These are phyloP conservation scores for Fusarium brevicatenulatum DNA, from an alignment of 2,329 filamentous ascomycete species.

Conservation along the genomic window DNA sequence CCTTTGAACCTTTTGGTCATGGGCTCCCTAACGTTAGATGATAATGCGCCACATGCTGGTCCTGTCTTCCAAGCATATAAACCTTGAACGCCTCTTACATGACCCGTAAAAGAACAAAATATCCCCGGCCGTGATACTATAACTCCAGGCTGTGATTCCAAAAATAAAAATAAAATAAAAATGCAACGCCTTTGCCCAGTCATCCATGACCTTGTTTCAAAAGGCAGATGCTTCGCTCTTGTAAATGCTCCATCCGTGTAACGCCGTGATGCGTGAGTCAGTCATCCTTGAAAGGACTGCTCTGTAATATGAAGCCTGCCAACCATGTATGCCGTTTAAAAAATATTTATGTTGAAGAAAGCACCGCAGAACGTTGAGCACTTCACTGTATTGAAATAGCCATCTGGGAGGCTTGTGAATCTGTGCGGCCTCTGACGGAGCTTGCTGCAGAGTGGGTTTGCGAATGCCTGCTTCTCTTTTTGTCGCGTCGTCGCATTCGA, in stretches of 20 bases:
- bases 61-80: slow-evolving; percentile 33
- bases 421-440: not conserved
- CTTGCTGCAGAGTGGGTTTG: not conserved
- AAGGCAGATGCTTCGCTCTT: slow-evolving; percentile 34
- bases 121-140: slow-evolving; percentile 9
- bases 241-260: slow-evolving; percentile 35
- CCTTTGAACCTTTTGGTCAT: not conserved
- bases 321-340: not conserved
- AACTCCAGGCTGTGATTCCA: slow-evolving; percentile 20
- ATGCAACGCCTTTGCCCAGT: slow-evolving; percentile 17
- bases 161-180: not conserved
- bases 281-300: slow-evolving; percentile 1
- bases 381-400: slow-evolving; percentile 2
- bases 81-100: slow-evolving; percentile 12
- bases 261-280: slow-evolving; percentile 32
- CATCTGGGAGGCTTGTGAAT: slow-evolving; percentile 8
- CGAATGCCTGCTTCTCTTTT: slow-evolving; percentile 27
- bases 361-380: not conserved
- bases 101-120: slow-evolving; percentile 3
- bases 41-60: slow-evolving; percentile 28
- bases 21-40: not conserved
- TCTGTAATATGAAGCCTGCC: slow-evolving; percentile 17
- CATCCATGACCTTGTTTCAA: slow-evolving; percentile 9
- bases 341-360: not conserved
- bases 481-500: slow-evolving; percentile 44